phyloP scores from a whole-genome alignment of 352 stramenopile genomes.

The Globisporangium paddicum region DNA sequence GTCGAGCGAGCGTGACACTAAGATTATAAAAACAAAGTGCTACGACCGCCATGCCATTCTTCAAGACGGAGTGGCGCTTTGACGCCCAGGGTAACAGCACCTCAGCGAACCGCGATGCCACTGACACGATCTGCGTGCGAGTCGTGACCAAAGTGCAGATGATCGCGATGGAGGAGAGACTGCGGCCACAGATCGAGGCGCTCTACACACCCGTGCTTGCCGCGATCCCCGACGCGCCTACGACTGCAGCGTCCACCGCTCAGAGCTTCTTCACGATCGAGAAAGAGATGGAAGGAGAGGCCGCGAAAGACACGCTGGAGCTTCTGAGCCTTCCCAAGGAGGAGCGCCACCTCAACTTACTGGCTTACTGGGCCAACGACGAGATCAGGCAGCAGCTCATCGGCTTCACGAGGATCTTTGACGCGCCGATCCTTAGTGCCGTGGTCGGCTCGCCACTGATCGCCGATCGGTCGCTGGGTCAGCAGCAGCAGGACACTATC shows the following conservation, averaged over 20 bases:
- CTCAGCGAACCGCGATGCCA: not conserved
- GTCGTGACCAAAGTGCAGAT: not conserved
- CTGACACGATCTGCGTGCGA: not conserved
- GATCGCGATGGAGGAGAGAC: not conserved
- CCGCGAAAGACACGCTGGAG: not conserved
- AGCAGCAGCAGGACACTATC: not conserved
- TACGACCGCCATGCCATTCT: not conserved
- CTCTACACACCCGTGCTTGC: not conserved
- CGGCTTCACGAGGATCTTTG: conserved; percentile 1
- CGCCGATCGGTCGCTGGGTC: not conserved
- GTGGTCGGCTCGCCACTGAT: not conserved
- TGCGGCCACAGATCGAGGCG: not conserved
- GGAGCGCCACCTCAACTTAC: not conserved
- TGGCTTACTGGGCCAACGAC: not conserved
- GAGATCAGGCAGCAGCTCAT: not conserved
- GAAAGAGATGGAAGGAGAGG: not conserved
- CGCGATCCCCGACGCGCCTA: not conserved
- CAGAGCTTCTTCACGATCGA: not conserved
- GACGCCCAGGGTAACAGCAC: not conserved
- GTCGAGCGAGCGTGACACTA: too few species aligned
- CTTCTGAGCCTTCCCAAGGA: not conserved
- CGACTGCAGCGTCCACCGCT: not conserved
- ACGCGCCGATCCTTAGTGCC: not conserved
- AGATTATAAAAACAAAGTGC: too few species aligned
- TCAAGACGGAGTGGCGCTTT: conserved; percentile 7